Evolutionary conservation across 108 stramenopile species (phyloP), one percentile per base, ranked within the genome.

Genomic region (Bacterosira constricta): DNA sequence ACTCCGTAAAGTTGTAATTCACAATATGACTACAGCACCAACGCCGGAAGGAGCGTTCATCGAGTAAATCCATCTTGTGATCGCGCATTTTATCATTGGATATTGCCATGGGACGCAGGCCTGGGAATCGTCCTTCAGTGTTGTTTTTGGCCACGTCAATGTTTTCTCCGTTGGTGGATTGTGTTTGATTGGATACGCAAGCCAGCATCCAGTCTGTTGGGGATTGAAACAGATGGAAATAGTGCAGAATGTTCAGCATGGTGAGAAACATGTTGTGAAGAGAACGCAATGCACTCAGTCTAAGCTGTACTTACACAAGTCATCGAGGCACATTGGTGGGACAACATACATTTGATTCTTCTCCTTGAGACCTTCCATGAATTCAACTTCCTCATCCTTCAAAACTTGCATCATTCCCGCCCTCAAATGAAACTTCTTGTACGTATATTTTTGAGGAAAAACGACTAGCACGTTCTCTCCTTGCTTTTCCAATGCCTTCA

Each of bases 401-500:
- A 85, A 45, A 31, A 77, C 66, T 34, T 85, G 84, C 46, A 82
- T 45, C 54, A 41, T 54, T 10, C 83, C 83, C 35, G 73, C 50
- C 26, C 79, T 41, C 27, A 86, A 42, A 18, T 70, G 53, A 41
- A 86, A 86, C 42, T 78, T 83, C 35, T 54, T 56, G n/a, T 53
- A 56, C 0, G 77, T 75, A 29, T 81, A 80, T 46, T 82, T 77
- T 41, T 84, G 65, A 13, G 78, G 75, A 51, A 69, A 73, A 26
- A 78, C 44, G 9, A 82, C 81, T 4, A 82, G 46, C 1, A 77
- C 72, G 23, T 69, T 34, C 66, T 82, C 81, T 3, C 77, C 72
- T 55, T 51, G 59, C 66, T 44, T 62, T 60, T 92, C 88, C 65
- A 95, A 52, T 23, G 79, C 81, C 54, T 84, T 84, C 13, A 92